Conservation (phyloP, 768 basidiomycete species). For the Leccinum variicolor region DNA sequence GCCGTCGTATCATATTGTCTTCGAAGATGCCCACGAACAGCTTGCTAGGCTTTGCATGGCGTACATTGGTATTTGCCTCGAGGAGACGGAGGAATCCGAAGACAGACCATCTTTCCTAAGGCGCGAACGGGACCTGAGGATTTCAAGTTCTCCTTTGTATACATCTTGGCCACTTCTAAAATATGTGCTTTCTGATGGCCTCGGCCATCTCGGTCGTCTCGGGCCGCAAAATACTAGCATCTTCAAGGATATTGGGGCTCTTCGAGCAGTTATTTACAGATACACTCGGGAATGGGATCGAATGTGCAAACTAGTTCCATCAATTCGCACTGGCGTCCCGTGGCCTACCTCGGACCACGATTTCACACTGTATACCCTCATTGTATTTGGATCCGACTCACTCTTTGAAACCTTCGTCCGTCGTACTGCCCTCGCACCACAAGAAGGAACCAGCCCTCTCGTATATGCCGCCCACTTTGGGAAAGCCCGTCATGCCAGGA, state of each 20-base stretch:
- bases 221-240: not conserved
- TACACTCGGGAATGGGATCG: not conserved
- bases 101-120: not conserved
- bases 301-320: not conserved
- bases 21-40: constrained; percentile 5
- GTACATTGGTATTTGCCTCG: constrained; percentile 8
- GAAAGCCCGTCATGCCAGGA: not conserved
- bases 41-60: constrained; percentile 11
- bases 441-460: constrained; percentile 1
- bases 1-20: constrained; percentile 1
- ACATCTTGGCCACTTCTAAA: not conserved
- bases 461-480: constrained; percentile 2
- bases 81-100: not conserved
- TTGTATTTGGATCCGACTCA: constrained; percentile 1
- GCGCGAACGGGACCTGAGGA: not conserved
- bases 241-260: not conserved
- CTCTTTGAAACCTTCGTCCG: not conserved
- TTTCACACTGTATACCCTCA: constrained; percentile 2
- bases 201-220: constrained; percentile 6
- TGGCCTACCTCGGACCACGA: constrained; percentile 8
- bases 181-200: constrained; percentile 11
- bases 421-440: not conserved
- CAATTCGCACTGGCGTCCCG: not conserved
- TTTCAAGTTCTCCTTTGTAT: not conserved
- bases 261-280: not conserved